Evolutionary conservation across 169 alveolate species (phyloP).

Genomic region (Plasmodium yoelii): DNA sequence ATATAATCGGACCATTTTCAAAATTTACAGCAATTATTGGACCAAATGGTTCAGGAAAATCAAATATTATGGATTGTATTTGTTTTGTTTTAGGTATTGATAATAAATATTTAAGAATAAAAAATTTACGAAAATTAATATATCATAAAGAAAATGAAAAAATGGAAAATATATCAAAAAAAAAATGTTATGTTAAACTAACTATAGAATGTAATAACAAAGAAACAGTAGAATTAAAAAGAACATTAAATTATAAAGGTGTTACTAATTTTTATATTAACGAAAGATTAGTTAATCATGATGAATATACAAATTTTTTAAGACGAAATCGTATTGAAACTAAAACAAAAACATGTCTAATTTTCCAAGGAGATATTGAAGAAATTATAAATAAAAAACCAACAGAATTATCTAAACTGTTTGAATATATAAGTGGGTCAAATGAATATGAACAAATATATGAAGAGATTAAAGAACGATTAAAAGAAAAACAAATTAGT

Average conservation of each 20-base stretch:
- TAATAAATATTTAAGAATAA: slow-evolving; percentile 88
- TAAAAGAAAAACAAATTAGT: slow-evolving; percentile 51
- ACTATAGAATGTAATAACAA: slow-evolving; percentile 79
- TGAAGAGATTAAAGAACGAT: slow-evolving; percentile 68
- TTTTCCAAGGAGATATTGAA: slow-evolving; percentile 94
- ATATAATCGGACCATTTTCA: slow-evolving; percentile 90
- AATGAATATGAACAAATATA: slow-evolving; percentile 78
- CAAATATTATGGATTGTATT: slow-evolving; percentile 91
- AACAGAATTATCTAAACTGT: slow-evolving; percentile 89
- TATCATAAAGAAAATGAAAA: slow-evolving; percentile 85
- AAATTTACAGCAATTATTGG: slow-evolving; percentile 94
- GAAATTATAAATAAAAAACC: slow-evolving; percentile 90
- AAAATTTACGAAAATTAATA: slow-evolving; percentile 91
- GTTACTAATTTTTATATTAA: slow-evolving; percentile 87
- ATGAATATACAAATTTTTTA: slow-evolving; percentile 80
- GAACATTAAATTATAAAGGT: slow-evolving; percentile 87
- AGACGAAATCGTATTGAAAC: slow-evolving; percentile 81
- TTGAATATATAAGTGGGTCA: slow-evolving; percentile 92
- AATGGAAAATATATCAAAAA: slow-evolving; percentile 54
- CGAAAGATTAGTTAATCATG: slow-evolving; percentile 82
- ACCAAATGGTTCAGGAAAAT: slow-evolving; percentile 95
- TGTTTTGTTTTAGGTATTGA: slow-evolving; percentile 91
- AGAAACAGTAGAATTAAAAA: slow-evolving; percentile 85
- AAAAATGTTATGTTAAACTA: slow-evolving; percentile 85
- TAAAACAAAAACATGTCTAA: slow-evolving; percentile 85